These are phyloP conservation scores for Solanum appendiculatum DNA, from an alignment of 257 asterid genomes.

Conservation along the genomic window DNA sequence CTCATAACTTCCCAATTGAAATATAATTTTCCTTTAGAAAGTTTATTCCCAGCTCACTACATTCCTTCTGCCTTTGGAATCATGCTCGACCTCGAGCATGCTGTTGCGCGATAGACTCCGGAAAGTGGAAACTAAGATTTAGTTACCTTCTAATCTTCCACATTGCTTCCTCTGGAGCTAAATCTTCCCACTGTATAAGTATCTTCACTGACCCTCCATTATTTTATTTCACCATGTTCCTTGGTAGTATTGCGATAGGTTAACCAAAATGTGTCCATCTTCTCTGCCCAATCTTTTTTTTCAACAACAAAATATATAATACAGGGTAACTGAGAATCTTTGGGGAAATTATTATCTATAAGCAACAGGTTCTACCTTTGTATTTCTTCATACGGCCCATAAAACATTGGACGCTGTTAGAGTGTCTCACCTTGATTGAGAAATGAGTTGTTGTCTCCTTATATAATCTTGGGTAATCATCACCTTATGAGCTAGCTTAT, in stretches of 20 bases:
- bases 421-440: not conserved
- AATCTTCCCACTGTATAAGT: not conserved
- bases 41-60: not conserved
- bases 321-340: not conserved
- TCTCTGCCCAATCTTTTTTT: not conserved
- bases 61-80: not conserved
- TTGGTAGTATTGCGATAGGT: not conserved
- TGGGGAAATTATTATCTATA: not conserved
- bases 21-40: not conserved
- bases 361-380: not conserved
- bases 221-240: not conserved
- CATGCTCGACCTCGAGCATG: not conserved
- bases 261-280: not conserved
- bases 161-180: not conserved
- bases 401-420: not conserved
- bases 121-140: not conserved
- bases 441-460: not conserved
- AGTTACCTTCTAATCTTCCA: not conserved
- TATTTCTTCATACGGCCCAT: not conserved
- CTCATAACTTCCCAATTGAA: not conserved
- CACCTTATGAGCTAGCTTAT: not conserved
- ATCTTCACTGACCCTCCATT: not conserved
- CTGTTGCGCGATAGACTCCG: not conserved
- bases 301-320: not conserved
- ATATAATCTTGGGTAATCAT: not conserved